Conservation (phyloP, 805 yeast genomes). For the Candida silvicultrix region DNA sequence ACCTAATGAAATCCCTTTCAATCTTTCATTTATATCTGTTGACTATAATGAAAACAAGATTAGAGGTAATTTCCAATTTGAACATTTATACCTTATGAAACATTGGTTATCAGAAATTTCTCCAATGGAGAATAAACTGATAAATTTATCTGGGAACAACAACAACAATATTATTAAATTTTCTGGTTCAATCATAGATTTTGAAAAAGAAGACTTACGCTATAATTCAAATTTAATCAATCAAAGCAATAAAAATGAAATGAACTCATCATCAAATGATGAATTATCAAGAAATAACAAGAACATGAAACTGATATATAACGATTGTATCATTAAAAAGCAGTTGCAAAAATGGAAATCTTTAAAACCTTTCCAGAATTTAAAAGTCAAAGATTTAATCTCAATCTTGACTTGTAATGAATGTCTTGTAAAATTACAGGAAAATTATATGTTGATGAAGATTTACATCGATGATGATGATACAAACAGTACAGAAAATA, state of each 20-base stretch:
- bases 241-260: background rate
- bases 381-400: constrained; percentile 2
- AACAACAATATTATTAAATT: constrained; percentile 5
- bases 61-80: constrained; percentile 4
- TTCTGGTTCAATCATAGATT: constrained; percentile 13
- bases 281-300: background rate
- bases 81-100: background rate
- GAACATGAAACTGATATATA: constrained; percentile 5
- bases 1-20: background rate
- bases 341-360: constrained; percentile 17
- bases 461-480: constrained; percentile 4
- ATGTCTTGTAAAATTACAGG: constrained; percentile 13
- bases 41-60: background rate
- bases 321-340: constrained; percentile 6
- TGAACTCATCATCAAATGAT: background rate
- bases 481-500: background rate
- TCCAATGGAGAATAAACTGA: background rate
- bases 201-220: constrained; percentile 13
- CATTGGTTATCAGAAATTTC: background rate
- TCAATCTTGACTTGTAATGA: constrained; percentile 9
- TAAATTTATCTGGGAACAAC: background rate
- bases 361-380: constrained; percentile 14
- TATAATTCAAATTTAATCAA: constrained; percentile 4
- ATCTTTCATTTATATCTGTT: constrained; percentile 5
- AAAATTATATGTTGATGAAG: constrained; percentile 9